Base-by-base conservation (phyloP, 2,329 filamentous ascomycete genomes). In the Colletotrichum echinochloae region DNA sequence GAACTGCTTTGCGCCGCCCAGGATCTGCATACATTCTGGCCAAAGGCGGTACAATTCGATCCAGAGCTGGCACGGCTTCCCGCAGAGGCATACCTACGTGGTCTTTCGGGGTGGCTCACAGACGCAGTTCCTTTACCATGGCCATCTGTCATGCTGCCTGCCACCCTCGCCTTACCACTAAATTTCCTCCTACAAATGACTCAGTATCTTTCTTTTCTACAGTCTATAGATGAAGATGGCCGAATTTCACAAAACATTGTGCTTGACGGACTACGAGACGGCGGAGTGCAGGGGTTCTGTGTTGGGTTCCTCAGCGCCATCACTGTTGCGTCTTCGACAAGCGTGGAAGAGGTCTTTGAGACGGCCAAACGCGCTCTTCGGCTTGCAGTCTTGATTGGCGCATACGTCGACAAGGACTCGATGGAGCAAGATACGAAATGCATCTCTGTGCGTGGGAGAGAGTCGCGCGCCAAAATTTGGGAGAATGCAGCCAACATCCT, bases 271-370 rank as follows among this genome's bases (percentile, higher is more conserved):
- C n/a, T 63, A 2, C 4, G 30, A 5, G 2, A 18, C 2, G 59
- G 41, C 2, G 65, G 60, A 0, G 52, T 52, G 2, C 44, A 49
- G 2, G 83, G 83, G 0, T 79, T 84, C 61, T 85, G 83, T 44
- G 78, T 78, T 1, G 83, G 83, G 0, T 62, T 83, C 1, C 60
- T 85, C n/a, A 77, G 73, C 49, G 80, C 83, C 8, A 65, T 80
- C 16, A 80, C 81, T 0, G 79, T 82, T 0, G 75, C 82, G 0
- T 74, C 77, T 68, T 74, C 79, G 20, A 11, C 51, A 1, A 78
- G 74, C 35, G 54, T 59, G 1, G 46, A 65, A 0, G 75, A 82
- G 1, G 74, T 85, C n/a, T 57, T 77, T 35, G 66, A 74, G 9
- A 77, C 82, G 69, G 82, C 79, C 0, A 77, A 80, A 3, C 76